Conservation (phyloP, 371 early-diverging fungal genomes). For the Dentiscutata heterogama region DNA sequence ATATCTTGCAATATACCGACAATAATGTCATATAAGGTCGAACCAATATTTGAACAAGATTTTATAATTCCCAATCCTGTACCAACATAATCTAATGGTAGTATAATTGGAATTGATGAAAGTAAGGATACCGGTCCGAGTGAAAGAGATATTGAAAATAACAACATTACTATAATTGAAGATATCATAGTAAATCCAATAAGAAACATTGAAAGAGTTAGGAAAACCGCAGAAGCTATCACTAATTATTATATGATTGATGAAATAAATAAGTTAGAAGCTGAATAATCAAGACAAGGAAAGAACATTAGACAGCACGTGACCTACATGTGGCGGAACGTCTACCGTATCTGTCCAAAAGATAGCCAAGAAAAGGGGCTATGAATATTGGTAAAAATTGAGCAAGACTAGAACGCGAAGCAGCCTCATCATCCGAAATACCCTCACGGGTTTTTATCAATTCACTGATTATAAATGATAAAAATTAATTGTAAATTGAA, state of each 20-base stretch:
- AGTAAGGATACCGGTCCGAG: constrained; percentile 75
- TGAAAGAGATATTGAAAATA: constrained; percentile 72
- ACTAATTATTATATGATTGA: constrained; percentile 46
- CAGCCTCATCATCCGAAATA: constrained; percentile 63
- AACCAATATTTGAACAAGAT: constrained; percentile 71
- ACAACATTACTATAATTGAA: constrained; percentile 69
- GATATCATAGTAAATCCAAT: constrained; percentile 63
- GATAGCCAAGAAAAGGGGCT: constrained; percentile 73
- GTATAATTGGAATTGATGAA: constrained; percentile 71
- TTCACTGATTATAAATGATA: constrained; percentile 58
- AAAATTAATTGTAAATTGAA: not conserved
- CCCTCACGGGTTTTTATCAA: constrained; percentile 71
- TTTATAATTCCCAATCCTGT: constrained; percentile 80
- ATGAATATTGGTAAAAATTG: constrained; percentile 75
- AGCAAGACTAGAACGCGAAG: constrained; percentile 73
- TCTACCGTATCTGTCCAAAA: constrained; percentile 68
- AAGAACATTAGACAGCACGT: not conserved
- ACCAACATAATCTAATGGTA: constrained; percentile 68
- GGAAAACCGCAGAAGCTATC: constrained; percentile 60
- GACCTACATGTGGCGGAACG: constrained; percentile 68
- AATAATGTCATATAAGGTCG: constrained; percentile 71
- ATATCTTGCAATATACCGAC: constrained; percentile 73
- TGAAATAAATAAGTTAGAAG: not conserved
- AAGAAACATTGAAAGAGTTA: constrained; percentile 61
- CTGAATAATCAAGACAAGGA: too few species aligned